Evolutionary conservation across 768 basidiomycete species (phyloP).

Genomic region (Thelephora aurantiotincta): DNA sequence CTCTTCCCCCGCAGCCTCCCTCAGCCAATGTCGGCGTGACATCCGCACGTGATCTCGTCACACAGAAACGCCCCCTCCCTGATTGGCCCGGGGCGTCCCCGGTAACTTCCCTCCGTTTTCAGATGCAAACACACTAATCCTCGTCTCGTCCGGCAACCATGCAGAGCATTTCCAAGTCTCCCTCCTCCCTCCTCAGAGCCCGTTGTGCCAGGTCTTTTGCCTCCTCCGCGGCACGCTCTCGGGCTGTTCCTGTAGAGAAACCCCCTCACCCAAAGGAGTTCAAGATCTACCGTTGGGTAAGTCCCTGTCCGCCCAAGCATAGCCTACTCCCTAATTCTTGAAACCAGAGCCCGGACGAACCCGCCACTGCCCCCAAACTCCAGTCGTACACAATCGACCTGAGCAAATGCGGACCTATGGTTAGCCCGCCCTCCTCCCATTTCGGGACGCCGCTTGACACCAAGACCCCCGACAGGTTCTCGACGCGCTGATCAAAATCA

Average conservation of each 20-base stretch:
- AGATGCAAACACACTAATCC: not conserved
- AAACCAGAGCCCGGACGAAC: constrained; percentile 82
- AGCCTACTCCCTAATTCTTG: not conserved
- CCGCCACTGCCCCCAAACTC: constrained; percentile 77
- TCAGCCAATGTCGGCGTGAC: no score
- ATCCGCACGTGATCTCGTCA: no score
- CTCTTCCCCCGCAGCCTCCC: no score
- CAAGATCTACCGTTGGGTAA: constrained; percentile 97
- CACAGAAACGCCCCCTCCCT: not conserved
- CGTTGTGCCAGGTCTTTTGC: constrained; percentile 14
- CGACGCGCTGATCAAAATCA: constrained; percentile 95
- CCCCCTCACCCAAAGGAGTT: constrained; percentile 79
- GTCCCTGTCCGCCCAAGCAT: constrained; percentile 13
- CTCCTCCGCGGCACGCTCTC: constrained; percentile 14
- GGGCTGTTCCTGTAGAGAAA: constrained; percentile 45
- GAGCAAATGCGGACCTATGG: constrained; percentile 94
- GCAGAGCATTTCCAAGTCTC: not conserved
- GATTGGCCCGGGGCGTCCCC: not conserved
- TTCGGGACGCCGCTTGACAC: not conserved
- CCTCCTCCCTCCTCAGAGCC: not conserved
- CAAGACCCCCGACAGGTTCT: constrained; percentile 38
- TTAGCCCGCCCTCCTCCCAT: constrained; percentile 17
- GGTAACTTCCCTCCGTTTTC: not conserved
- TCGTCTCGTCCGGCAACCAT: not conserved
- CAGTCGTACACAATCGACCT: constrained; percentile 89